Percentiles rank a stretch among this genome's conserved stretches.
These are phyloP conservation scores for Xylaria bambusicola DNA, from an alignment of 495 filamentous ascomycete species.

Conservation along the genomic window DNA sequence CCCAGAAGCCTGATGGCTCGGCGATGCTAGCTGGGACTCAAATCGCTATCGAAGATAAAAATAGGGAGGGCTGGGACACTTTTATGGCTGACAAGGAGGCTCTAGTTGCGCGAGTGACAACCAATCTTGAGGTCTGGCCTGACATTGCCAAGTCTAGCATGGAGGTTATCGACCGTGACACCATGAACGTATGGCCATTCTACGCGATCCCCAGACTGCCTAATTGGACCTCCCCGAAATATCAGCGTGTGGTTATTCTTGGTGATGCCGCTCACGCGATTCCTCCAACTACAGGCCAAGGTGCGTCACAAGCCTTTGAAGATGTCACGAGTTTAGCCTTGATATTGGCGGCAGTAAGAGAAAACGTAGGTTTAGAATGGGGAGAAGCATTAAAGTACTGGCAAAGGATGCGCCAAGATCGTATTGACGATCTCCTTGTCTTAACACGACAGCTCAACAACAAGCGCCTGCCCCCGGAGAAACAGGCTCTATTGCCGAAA, in stretches of 20 bases:
- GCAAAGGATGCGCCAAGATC: constrained; percentile 25
- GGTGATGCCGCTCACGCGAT: constrained; percentile 53
- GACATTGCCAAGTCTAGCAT: constrained; percentile 18
- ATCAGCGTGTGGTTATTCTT: constrained; percentile 35
- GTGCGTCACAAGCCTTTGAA: constrained; percentile 41
- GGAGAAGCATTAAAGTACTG: constrained; percentile 19
- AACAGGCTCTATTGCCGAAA: constrained; percentile 10
- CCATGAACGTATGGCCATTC: constrained; percentile 29
- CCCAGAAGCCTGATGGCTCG: constrained; percentile 44
- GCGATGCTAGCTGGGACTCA: constrained; percentile 47
- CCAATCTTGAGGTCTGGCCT: constrained; percentile 14
- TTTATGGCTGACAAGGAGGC: constrained; percentile 21
- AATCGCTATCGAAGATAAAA: constrained; percentile 16
- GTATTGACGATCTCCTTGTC: constrained; percentile 23
- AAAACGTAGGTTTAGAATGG: constrained; percentile 2
- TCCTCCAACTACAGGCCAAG: constrained; percentile 43
- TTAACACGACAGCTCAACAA: constrained; percentile 23
- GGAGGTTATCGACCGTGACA: constrained; percentile 20
- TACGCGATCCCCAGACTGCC: constrained; percentile 20
- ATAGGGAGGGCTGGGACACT: constrained; percentile 20
- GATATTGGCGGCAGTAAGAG: constrained; percentile 21
- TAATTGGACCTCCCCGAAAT: constrained; percentile 35
- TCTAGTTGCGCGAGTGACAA: constrained; percentile 5
- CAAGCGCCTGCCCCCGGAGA: constrained; percentile 22
- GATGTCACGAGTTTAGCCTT: constrained; percentile 35